Conservation (phyloP, 1,284 basidiomycete genomes). For the Tremellales sp. region DNA sequence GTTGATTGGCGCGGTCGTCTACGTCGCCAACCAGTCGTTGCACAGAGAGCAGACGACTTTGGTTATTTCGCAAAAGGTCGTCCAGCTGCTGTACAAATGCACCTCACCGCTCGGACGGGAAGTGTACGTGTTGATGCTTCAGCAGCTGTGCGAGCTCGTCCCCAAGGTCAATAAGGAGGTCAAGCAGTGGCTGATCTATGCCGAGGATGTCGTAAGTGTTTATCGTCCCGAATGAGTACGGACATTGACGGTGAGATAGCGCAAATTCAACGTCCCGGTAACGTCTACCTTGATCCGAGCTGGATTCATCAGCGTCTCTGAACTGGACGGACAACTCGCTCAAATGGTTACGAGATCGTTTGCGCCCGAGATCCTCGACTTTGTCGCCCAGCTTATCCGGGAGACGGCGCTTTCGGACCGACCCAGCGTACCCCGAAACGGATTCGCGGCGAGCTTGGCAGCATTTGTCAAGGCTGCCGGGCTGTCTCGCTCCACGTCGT, state of each 20-base stretch:
- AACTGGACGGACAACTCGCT: conserved; percentile 88
- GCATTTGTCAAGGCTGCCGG: conserved; percentile 61
- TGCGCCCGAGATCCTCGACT: conserved; percentile 73
- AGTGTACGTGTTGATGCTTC: conserved; percentile 82
- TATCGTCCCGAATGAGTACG: background rate
- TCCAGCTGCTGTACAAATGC: conserved; percentile 70
- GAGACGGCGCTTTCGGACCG: conserved; percentile 78
- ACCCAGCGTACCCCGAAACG: conserved; percentile 68
- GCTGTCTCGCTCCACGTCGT: conserved; percentile 31
- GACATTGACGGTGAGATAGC: conserved; percentile 51
- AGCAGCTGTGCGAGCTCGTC: conserved; percentile 82
- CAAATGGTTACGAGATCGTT: conserved; percentile 75
- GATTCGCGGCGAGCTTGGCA: conserved; percentile 79
- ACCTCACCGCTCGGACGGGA: conserved; percentile 77
- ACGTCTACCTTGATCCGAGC: conserved; percentile 83
- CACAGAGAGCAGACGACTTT: conserved; percentile 83
- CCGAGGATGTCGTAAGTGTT: conserved; percentile 81
- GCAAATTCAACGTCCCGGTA: conserved; percentile 94
- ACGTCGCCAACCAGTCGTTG: conserved; percentile 69
- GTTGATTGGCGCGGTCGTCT: conserved; percentile 74
- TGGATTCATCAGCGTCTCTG: conserved; percentile 69
- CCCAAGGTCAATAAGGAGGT: conserved; percentile 95
- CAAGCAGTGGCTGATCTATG: conserved; percentile 92
- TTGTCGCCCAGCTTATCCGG: conserved; percentile 76
- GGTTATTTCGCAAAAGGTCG: conserved; percentile 73